phyloP scores from a whole-genome alignment of 202 grass and related monocot genomes.

The Eragrostis tef region DNA sequence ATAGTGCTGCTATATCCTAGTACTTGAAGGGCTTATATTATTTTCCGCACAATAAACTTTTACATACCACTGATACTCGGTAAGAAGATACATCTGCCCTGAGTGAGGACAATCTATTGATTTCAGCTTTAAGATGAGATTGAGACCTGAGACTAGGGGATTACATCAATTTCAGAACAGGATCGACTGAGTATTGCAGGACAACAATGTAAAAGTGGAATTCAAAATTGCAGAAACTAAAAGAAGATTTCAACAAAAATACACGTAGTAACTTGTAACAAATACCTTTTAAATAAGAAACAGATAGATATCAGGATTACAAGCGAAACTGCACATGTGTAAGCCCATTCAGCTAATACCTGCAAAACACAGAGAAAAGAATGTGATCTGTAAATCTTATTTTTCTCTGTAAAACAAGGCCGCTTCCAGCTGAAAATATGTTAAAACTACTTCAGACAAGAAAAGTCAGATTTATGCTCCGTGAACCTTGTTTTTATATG shows the following conservation, averaged over 20 bases:
- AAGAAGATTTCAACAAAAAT: slow-evolving; percentile 31
- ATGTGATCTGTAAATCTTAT: too few species aligned
- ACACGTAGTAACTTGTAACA: neutral
- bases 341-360: slow-evolving; percentile 80
- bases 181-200: slow-evolving; percentile 16
- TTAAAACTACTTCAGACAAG: neutral
- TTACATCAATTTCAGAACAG: slow-evolving; percentile 23
- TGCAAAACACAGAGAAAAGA: slow-evolving; percentile 27
- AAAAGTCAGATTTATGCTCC: neutral
- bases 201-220: slow-evolving; percentile 29
- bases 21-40: neutral
- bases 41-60: slow-evolving; percentile 33
- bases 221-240: slow-evolving; percentile 33
- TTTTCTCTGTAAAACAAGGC: slow-evolving; percentile 16
- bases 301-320: slow-evolving; percentile 53
- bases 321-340: slow-evolving; percentile 52
- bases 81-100: slow-evolving; percentile 79
- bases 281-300: slow-evolving; percentile 66
- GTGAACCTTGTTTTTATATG: slow-evolving; percentile 3
- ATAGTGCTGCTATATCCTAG: slow-evolving; percentile 16
- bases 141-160: slow-evolving; percentile 54
- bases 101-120: slow-evolving; percentile 51
- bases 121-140: slow-evolving; percentile 45
- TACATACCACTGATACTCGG: slow-evolving; percentile 81
- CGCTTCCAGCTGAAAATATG: neutral